These are phyloP conservation scores for grape (Vitis vinifera) DNA, from an alignment of 164 flowering plant genomes.

Conservation along the genomic window DNA sequence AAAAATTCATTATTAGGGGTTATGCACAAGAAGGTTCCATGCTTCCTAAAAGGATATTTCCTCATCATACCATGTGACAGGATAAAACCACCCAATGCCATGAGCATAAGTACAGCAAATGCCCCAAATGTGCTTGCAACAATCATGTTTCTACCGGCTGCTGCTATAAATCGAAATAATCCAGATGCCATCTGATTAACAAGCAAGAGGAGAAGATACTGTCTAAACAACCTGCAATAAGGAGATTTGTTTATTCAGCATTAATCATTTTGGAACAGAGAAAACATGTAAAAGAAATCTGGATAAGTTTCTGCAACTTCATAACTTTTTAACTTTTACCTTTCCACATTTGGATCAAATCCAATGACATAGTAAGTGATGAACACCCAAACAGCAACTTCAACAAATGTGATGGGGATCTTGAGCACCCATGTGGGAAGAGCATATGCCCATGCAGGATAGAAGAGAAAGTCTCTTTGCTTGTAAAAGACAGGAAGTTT, in stretches of 20 bases:
- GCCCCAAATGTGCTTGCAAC: constrained; percentile 30
- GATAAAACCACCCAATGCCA: constrained; percentile 25
- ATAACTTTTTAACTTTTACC: constrained; percentile 29
- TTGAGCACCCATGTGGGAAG: constrained; percentile 58
- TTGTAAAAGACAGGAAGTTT: constrained; percentile 54
- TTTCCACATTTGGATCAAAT: constrained; percentile 52
- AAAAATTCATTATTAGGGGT: background rate
- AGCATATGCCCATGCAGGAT: constrained; percentile 61
- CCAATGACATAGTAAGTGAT: constrained; percentile 63
- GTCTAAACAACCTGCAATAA: constrained; percentile 29
- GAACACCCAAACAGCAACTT: constrained; percentile 48
- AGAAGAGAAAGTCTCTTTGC: constrained; percentile 47
- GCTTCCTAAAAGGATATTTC: background rate
- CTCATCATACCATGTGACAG: constrained; percentile 25
- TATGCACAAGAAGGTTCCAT: no score
- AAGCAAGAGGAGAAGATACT: constrained; percentile 21
- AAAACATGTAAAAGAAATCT: no score
- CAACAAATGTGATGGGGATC: constrained; percentile 58
- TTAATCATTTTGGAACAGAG: no score
- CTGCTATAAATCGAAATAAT: constrained; percentile 27
- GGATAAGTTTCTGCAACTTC: no score
- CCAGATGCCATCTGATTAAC: constrained; percentile 34
- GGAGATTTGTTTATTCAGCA: background rate
- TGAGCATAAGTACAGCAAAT: constrained; percentile 13
- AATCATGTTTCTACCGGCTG: constrained; percentile 21